phyloP scores from a whole-genome alignment of 345 rosid genomes.

The Sapria himalayana region DNA sequence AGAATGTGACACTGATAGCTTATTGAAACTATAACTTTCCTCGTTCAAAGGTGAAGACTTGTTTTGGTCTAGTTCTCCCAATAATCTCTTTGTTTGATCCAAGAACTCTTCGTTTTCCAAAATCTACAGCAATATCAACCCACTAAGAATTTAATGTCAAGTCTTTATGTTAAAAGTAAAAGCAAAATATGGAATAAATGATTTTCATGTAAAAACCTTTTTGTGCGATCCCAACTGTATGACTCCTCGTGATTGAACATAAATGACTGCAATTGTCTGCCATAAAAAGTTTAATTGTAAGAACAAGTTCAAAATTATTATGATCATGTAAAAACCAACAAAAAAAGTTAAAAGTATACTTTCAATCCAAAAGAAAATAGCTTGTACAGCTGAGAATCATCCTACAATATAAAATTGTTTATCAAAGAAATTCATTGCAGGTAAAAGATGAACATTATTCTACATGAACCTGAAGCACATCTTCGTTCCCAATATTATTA shows the following conservation, averaged over 20 bases:
- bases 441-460: background rate
- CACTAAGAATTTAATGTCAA: conserved; percentile 1
- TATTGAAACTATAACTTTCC: conserved; percentile 22
- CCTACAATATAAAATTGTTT: conserved; percentile 12
- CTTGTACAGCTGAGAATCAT: conserved; percentile 14
- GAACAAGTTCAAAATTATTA: background rate
- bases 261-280: conserved; percentile 64
- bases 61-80: conserved; percentile 15
- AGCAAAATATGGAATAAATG: no score
- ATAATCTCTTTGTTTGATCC: conserved; percentile 27
- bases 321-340: background rate
- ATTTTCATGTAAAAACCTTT: conserved; percentile 30
- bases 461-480: conserved; percentile 17
- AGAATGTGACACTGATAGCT: conserved; percentile 43
- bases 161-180: background rate
- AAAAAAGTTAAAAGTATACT: conserved; percentile 12
- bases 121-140: conserved; percentile 25
- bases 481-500: conserved; percentile 6
- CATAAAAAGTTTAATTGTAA: conserved; percentile 8
- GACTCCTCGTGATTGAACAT: conserved; percentile 45
- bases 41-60: conserved; percentile 17
- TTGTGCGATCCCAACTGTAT: conserved; percentile 59
- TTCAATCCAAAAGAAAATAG: conserved; percentile 32
- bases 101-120: conserved; percentile 33
- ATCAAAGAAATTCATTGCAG: background rate